Evolutionary conservation across 129 eudicot species (phyloP), one percentile per base, ranked within the genome.

Genomic region (Glebionis coronaria): DNA sequence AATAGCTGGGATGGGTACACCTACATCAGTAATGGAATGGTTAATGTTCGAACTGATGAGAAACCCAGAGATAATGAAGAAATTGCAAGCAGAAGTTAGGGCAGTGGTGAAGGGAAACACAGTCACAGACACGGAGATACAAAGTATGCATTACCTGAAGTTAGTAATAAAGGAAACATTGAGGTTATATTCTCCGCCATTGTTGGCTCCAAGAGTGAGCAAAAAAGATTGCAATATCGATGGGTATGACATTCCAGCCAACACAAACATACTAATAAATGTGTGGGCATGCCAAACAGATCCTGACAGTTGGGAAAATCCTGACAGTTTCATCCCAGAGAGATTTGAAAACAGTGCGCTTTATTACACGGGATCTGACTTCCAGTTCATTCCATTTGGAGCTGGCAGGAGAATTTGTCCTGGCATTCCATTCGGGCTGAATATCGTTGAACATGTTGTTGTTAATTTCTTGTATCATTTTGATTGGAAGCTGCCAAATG

Each of bases 401-500:
- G 63, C 21, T 27, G 63, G 63, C 63, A 9, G 21, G 12, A 58
- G 63, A 58, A 58, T 58, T 29, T 58, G 45, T 13, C 14, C 45
- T 27, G 44, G 63, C 10, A 58, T 58, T 20, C 29, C 44, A 14
- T 58, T 58, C 6, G 45, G 63, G 45, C 21, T 58, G 44, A 29
- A 14, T 58, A 58, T 28, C 20, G 45, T 29, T 28, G 63, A 58
- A 58, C 63, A 58, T 58, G 63, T 28, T 27, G 44, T 57, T 28
- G 44, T 42, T 58, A 16, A 28, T 27, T 58, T 58, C 44, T 14
- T 28, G 44, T 58, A 58, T 28, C 20, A 58, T 58, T 58, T 58
- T 58, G 63, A 29, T 58, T 58, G 45, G 63, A 58, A 58, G 63
- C 63, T 58, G 27, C 63, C 63, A 25, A 29, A 58, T 58, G 45